Conservation (phyloP, 495 filamentous ascomycete genomes). For the Penicillium goetzii region DNA sequence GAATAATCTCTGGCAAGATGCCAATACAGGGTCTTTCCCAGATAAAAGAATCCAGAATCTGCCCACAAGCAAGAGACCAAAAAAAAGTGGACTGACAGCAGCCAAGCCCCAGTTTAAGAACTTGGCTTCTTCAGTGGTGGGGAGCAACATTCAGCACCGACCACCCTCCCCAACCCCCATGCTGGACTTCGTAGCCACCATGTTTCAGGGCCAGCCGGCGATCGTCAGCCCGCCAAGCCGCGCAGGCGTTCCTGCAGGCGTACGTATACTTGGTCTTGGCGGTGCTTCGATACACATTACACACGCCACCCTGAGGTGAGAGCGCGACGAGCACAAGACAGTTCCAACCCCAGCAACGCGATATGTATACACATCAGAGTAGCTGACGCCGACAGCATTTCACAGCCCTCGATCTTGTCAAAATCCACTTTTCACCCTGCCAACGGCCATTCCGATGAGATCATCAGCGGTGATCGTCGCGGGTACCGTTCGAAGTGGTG, state of each 20-base stretch:
- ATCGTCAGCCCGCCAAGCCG: conserved; percentile 4
- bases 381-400: background rate
- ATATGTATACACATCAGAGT: background rate
- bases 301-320: background rate
- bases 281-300: background rate
- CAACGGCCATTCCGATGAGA: conserved; percentile 2
- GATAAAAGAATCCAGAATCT: background rate
- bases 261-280: conserved; percentile 23
- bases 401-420: background rate
- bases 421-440: background rate
- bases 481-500: background rate
- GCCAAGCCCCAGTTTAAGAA: conserved; percentile 18
- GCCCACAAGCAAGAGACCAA: background rate
- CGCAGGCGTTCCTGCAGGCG: conserved; percentile 9
- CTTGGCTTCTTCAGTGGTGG: conserved; percentile 14
- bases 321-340: background rate
- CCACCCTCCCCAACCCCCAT: conserved; percentile 2
- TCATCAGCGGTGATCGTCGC: background rate
- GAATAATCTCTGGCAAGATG: background rate
- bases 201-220: conserved; percentile 1
- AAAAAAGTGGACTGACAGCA: conserved; percentile 5
- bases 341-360: background rate
- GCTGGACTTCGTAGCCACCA: background rate
- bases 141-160: conserved; percentile 1
- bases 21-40: background rate